phyloP scores from a whole-genome alignment of 2,329 filamentous ascomycete species.

The Emericellopsis atlantica region DNA sequence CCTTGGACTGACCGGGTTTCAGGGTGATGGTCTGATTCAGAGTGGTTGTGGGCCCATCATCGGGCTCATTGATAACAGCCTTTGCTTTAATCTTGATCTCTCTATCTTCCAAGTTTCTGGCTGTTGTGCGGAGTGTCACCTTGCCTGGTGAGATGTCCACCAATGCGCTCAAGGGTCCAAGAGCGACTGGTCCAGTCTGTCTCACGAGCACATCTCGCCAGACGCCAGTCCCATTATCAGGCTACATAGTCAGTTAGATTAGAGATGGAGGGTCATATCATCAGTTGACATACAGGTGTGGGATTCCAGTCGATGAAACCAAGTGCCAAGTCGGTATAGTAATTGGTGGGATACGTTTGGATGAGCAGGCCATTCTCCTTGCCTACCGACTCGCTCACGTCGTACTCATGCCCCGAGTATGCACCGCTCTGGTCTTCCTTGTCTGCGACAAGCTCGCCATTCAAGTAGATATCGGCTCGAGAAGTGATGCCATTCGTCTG shows the following conservation, averaged over 20 bases:
- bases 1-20: constrained; percentile 19
- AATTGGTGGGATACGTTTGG: constrained; percentile 43
- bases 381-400: constrained; percentile 32
- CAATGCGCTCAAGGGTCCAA: constrained; percentile 30
- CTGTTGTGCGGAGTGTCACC: constrained; percentile 23
- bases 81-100: constrained; percentile 21
- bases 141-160: constrained; percentile 25
- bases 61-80: constrained; percentile 20
- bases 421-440: constrained; percentile 38
- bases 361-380: constrained; percentile 38
- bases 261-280: neutral
- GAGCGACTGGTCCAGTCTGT: constrained; percentile 36
- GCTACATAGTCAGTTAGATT: neutral
- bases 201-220: constrained; percentile 47
- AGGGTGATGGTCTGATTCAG: constrained; percentile 22
- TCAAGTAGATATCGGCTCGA: constrained; percentile 46
- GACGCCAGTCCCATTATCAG: constrained; percentile 50
- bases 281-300: constrained; percentile 6
- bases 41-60: constrained; percentile 7
- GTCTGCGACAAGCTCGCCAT: constrained; percentile 37
- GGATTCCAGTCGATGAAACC: constrained; percentile 54
- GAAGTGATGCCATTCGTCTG: constrained; percentile 48
- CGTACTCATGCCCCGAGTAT: constrained; percentile 41
- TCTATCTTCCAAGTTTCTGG: constrained; percentile 24
- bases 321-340: constrained; percentile 43